Conservation (phyloP, 1,139 yeast species). For the Arxiozyma slooffiae region DNA sequence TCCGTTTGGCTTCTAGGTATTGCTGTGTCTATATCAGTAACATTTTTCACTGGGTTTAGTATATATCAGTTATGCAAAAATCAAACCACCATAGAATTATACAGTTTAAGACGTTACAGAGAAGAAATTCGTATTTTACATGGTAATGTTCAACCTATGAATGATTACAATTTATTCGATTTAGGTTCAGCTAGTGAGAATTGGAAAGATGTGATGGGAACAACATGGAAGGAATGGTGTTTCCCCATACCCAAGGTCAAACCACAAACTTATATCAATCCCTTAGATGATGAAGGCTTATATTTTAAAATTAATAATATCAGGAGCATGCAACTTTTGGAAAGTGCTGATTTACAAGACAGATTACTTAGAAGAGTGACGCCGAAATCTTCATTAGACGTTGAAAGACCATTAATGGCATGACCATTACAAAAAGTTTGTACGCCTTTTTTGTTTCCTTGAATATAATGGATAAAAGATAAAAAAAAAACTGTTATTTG, state of each 20-base stretch:
- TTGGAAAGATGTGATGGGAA: conserved; percentile 69
- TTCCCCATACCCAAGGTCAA: conserved; percentile 45
- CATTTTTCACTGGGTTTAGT: conserved; percentile 50
- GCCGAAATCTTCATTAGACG: conserved; percentile 24
- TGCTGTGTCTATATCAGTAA: conserved; percentile 55
- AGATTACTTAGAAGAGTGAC: conserved; percentile 25
- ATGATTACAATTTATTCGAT: conserved; percentile 57
- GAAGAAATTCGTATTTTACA: conserved; percentile 38
- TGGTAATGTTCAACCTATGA: conserved; percentile 32
- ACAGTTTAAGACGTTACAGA: conserved; percentile 48
- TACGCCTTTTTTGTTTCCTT: too few species aligned
- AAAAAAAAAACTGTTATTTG: background rate
- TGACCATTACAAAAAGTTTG: background rate
- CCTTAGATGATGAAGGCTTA: conserved; percentile 39
- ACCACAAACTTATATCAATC: conserved; percentile 24
- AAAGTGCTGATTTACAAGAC: conserved; percentile 26
- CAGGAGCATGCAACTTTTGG: conserved; percentile 36
- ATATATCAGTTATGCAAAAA: conserved; percentile 52
- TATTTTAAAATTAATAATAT: conserved; percentile 41
- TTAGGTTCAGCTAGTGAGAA: conserved; percentile 49
- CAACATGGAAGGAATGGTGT: conserved; percentile 53
- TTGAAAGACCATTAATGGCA: conserved; percentile 2
- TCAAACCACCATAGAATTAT: conserved; percentile 73
- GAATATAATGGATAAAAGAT: too few species aligned
- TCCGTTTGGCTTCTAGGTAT: conserved; percentile 49